Evolutionary conservation across 192 early-diverging fungal genomes (phyloP), one percentile per base, ranked within the genome.

Genomic region (Backusella morwellensis): DNA sequence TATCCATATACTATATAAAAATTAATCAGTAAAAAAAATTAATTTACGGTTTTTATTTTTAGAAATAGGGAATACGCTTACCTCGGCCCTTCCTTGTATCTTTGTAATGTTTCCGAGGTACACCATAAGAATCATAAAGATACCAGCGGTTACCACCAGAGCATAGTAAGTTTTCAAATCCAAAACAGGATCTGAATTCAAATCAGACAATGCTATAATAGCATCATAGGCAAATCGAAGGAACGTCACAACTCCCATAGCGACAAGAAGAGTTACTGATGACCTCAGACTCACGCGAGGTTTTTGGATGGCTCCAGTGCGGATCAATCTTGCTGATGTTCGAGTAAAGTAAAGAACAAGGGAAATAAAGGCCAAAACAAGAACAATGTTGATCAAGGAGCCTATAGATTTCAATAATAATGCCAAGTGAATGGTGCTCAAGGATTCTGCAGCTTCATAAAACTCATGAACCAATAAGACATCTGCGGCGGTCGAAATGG

Each of bases 111-210:
- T 63, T 63, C 56, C 56, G 23, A 63, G 56, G 56, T 63, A 63
- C 21, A 63, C 56, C 56, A 63, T 63, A 63, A 63, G 56, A 63
- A 63, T 63, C 56, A 63, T 63, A 29, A 63, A 63, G 9, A 63
- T 63, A 63, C 56, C 56, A 29, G 56, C 56, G 12, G 56, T 63
- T 5, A 63, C 3, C 11, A 12, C 56, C 23, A 63, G 56, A 11
- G 56, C 56, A 26, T 63, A 63, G 26, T 63, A 63, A 11, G 56
- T 63, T 63, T 63, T 63, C 56, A 63, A 23, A 63, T 63, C 56
- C 3, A 29, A 63, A 63, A 63, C 56, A 63, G 56, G 56, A 29
- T 63, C 56, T 8, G 56, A 26, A 29, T 12, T 29, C 12, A 63
- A 29, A 63, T 63, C 12, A 63, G 56, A 63, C 23, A 63, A 63